Evolutionary conservation across 23 red algal species (phyloP).

Genomic region (Cyanidium caldarium): DNA sequence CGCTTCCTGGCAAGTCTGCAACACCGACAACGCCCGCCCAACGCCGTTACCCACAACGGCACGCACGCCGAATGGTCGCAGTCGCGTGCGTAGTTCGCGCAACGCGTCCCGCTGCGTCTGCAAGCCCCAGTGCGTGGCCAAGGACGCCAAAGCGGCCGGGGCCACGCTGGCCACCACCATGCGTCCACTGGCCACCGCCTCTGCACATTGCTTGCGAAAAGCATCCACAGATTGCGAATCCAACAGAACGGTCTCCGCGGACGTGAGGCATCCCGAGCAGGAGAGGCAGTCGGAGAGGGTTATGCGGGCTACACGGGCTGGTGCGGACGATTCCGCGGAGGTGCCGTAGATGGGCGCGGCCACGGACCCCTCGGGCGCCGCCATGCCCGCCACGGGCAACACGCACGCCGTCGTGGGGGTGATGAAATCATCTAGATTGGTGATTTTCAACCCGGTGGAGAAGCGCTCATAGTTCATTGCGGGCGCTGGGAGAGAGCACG

Average conservation of each 20-base stretch:
- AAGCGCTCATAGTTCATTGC: too few species aligned
- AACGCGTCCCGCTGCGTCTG: neutral
- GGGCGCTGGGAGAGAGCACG: too few species aligned
- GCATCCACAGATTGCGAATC: neutral
- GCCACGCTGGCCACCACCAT: neutral
- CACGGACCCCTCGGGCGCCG: constrained; percentile 42
- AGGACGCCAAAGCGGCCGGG: neutral
- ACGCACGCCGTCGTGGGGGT: constrained; percentile 40
- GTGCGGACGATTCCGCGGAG: neutral
- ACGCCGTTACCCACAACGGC: constrained; percentile 25
- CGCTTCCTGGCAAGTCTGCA: constrained; percentile 25
- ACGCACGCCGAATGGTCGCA: neutral
- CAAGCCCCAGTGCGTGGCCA: neutral
- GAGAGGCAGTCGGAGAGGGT: constrained; percentile 65
- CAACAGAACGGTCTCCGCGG: constrained; percentile 68
- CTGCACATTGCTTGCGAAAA: neutral
- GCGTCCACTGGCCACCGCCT: neutral
- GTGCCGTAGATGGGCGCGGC: constrained; percentile 32
- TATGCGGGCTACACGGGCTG: constrained; percentile 16
- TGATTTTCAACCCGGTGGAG: constrained; percentile 26
- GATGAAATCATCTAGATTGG: constrained; percentile 77
- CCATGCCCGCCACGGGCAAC: constrained; percentile 31
- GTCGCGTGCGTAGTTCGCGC: neutral
- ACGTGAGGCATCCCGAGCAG: constrained; percentile 77
- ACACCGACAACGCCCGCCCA: constrained; percentile 30